phyloP scores from a whole-genome alignment of 768 basidiomycete genomes.

The Lactifluus rugatus region DNA sequence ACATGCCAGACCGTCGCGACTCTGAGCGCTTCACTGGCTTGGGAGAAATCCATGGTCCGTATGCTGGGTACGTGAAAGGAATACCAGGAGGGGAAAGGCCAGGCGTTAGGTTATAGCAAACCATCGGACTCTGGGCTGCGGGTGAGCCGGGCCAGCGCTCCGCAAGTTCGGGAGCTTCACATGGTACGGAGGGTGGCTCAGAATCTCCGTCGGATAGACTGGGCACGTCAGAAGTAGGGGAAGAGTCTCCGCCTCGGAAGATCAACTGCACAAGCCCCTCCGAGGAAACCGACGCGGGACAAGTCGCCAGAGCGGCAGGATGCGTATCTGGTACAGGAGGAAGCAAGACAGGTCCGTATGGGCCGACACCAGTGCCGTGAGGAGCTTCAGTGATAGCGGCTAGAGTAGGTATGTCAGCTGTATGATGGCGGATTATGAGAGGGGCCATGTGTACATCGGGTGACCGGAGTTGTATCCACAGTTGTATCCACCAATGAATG shows the following conservation, averaged over 20 bases:
- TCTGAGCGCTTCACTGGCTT: neutral
- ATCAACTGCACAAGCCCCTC: slow-evolving; percentile 5
- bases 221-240: slow-evolving; percentile 13
- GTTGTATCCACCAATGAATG: neutral
- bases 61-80: slow-evolving; percentile 5
- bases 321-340: neutral
- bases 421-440: neutral
- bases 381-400: neutral
- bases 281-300: neutral
- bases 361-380: neutral
- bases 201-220: slow-evolving; percentile 17
- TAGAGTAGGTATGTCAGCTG: neutral
- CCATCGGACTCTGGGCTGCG: neutral
- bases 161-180: slow-evolving; percentile 14
- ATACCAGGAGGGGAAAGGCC: slow-evolving; percentile 2
- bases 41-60: neutral
- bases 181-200: slow-evolving; percentile 11
- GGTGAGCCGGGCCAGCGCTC: slow-evolving; percentile 17
- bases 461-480: neutral
- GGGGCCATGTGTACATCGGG: neutral
- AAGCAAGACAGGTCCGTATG: neutral
- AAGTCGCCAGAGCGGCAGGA: neutral
- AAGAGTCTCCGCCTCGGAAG: neutral
- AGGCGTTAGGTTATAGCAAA: slow-evolving; percentile 8
- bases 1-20: slow-evolving; percentile 4